Percentiles rank a stretch among this genome's conserved stretches.
Evolutionary conservation across 352 stramenopile species (phyloP).

Genomic region (Blastocystis sp.): DNA sequence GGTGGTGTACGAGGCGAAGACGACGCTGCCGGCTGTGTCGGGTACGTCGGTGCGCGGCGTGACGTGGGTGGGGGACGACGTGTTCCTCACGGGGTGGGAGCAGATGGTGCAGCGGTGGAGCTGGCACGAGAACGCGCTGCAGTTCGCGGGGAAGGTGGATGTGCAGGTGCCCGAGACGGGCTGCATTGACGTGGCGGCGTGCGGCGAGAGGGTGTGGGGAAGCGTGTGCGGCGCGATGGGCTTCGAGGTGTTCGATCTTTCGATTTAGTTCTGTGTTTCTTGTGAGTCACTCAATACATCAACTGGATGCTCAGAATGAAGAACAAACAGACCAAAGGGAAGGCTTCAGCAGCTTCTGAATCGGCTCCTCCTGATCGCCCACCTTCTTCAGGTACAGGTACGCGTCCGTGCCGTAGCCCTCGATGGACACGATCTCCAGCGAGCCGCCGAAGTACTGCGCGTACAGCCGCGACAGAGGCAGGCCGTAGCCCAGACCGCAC

Average conservation of each 20-base stretch:
- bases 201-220: neutral
- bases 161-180: conserved; percentile 34
- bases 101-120: conserved; percentile 5
- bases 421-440: conserved; percentile 98
- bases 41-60: conserved; percentile 20
- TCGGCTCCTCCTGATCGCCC: conserved; percentile 82
- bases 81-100: conserved; percentile 52
- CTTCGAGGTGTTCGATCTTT: conserved; percentile 60
- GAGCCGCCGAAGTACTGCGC: conserved; percentile 98
- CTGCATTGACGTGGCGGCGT: conserved; percentile 25
- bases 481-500: conserved; percentile 88
- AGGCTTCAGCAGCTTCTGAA: conserved; percentile 75
- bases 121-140: neutral
- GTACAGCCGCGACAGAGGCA: conserved; percentile 89
- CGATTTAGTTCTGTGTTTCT: conserved; percentile 49
- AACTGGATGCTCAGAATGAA: too few relatives aligned
- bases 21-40: neutral
- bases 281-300: neutral
- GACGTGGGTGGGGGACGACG: neutral
- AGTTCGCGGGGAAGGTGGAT: neutral
- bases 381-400: conserved; percentile 88
- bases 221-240: conserved; percentile 53
- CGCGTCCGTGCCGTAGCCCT: conserved; percentile 97
- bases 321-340: neutral
- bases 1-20: neutral